Evolutionary conservation across 225 moss, liverwort and hornwort genomes (phyloP), one percentile per base, ranked within the genome.

Genomic region (Physcomitrium patens): DNA sequence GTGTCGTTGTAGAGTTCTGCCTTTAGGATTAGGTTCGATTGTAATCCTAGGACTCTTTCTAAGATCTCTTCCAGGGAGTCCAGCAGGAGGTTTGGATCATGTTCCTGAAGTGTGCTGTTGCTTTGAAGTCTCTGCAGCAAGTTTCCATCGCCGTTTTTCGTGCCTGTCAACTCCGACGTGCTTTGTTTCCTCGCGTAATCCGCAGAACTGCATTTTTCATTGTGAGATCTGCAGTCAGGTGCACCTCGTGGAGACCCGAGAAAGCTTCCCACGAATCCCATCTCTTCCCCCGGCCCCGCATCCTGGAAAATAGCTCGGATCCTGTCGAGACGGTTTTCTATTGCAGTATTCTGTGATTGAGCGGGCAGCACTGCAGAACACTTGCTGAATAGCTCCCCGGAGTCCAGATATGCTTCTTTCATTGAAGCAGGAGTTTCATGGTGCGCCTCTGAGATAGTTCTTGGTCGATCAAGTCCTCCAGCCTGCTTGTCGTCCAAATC

Each of bases 11-110:
- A 80, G 7, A 92, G 65, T 43, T 87, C 88, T 20, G 60, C 44
- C 85, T 53, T 76, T 15, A 65, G 70, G 64, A 63, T 13, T 0
- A 66, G 41, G 15, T 74, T 58, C 3, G 77, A 70, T 5, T 77
- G 56, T 7, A 73, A 63, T 8, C 65, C 79, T 22, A 86, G 52
- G 17, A 82, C 52, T 19, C 63, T 56, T 67, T 77, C 86, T 82
- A 86, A 62, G 61, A 83, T 77, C 47, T 86, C 86, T 23, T 86
- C 77, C 16, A 82, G 18, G 57, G 79, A 76, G 19, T 86, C 80
- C 0, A 83, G 70, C 23, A 86, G 19, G 23, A 82, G 61, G 10
- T 70, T 28, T 15, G 70, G 82, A 16, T 82, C 79, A 26, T 70
- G 48, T 46, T 74, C 79, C 22, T 79, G 57, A 42, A 82, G 61